A percentile compares a stretch with the other conserved stretches of the same genome.
Evolutionary conservation across 805 yeast species (phyloP).

Genomic region (Saccharomyces paradoxus): DNA sequence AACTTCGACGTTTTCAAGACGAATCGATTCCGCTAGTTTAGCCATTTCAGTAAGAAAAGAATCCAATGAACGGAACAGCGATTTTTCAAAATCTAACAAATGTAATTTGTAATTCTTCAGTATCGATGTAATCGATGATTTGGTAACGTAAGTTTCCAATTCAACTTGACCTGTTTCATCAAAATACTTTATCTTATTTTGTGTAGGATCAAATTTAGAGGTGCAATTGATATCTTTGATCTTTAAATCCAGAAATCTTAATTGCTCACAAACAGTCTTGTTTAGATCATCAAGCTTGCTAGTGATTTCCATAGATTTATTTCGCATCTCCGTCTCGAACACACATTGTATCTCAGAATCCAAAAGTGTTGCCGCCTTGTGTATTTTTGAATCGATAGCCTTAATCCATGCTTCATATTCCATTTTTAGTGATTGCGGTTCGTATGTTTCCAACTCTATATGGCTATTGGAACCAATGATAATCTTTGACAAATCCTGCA

Average conservation of each 20-base stretch:
- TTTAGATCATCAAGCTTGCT: not conserved
- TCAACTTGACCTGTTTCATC: conserved; percentile 31
- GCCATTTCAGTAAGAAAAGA: conserved; percentile 16
- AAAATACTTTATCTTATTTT: conserved; percentile 30
- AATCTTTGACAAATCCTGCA: not conserved
- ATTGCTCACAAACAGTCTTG: not conserved
- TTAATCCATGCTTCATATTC: conserved; percentile 5
- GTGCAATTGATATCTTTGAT: conserved; percentile 32
- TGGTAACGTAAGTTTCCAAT: conserved; percentile 34
- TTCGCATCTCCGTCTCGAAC: not conserved
- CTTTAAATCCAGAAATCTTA: not conserved
- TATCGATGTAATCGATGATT: conserved; percentile 32
- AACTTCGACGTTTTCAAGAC: conserved; percentile 48
- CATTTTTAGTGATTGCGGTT: not conserved
- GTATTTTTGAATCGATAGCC: conserved; percentile 2
- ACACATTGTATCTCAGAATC: not conserved
- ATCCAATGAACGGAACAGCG: not conserved
- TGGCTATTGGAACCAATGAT: not conserved
- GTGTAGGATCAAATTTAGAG: conserved; percentile 20
- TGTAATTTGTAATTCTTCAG: conserved; percentile 10
- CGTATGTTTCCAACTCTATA: not conserved
- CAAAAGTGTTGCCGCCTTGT: not conserved
- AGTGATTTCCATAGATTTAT: not conserved
- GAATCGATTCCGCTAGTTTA: conserved; percentile 29
- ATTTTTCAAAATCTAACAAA: not conserved